phyloP scores from a whole-genome alignment of 2,329 filamentous ascomycete species.

The Scleromitrula shiraiana region DNA sequence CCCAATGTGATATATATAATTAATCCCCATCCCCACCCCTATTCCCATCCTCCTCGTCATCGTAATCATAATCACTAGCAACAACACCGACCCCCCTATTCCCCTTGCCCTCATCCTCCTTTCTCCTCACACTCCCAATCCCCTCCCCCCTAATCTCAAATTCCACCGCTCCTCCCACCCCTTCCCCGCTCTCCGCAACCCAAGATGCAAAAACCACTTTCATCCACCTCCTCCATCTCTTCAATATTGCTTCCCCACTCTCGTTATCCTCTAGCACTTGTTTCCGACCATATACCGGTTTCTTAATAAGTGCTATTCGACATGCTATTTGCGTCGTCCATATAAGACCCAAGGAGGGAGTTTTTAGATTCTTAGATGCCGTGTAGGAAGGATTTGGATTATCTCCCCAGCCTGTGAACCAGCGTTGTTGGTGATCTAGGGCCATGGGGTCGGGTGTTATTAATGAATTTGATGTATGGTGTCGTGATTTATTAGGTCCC shows the following conservation, averaged over 20 bases:
- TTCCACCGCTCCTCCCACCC: slow-evolving; percentile 48
- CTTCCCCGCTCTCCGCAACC: slow-evolving; percentile 44
- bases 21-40: neutral
- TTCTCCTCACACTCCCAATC: slow-evolving; percentile 31
- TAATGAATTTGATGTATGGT: too few relatives aligned
- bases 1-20: too few relatives aligned
- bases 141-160: slow-evolving; percentile 71
- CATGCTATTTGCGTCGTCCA: slow-evolving; percentile 87
- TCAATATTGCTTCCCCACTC: slow-evolving; percentile 40
- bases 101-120: neutral
- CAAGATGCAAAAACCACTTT: slow-evolving; percentile 88
- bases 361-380: slow-evolving; percentile 53
- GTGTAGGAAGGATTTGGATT: slow-evolving; percentile 34
- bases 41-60: neutral
- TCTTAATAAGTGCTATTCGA: slow-evolving; percentile 73
- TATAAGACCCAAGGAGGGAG: slow-evolving; percentile 76
- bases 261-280: slow-evolving; percentile 32
- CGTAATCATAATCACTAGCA: neutral
- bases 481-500: too few relatives aligned
- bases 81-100: neutral
- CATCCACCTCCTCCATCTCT: slow-evolving; percentile 65
- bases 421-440: slow-evolving; percentile 84
- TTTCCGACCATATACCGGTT: slow-evolving; percentile 41
- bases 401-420: slow-evolving; percentile 95
- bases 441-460: slow-evolving; percentile 49